A percentile compares a stretch with the other conserved stretches of the same genome.
Conservation (phyloP, 1,139 yeast species). For the Tardiomyces depauwii region DNA sequence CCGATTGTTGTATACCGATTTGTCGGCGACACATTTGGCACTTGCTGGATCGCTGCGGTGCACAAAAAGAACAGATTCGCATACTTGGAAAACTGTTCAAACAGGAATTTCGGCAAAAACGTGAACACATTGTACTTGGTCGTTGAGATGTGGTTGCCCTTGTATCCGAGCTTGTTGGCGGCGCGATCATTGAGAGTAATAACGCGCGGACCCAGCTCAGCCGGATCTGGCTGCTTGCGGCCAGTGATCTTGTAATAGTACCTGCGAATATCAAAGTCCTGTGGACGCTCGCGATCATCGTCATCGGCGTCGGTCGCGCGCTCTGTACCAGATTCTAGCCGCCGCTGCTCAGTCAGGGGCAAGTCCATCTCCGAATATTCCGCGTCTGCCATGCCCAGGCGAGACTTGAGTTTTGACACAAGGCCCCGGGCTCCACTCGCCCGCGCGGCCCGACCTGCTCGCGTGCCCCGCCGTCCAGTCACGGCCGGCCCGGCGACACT, state of each 20-base stretch:
- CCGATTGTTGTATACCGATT: constrained; percentile 93
- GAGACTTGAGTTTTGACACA: constrained; percentile 14
- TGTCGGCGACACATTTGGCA: constrained; percentile 93
- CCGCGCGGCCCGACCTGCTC: no score
- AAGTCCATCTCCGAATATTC: constrained; percentile 25
- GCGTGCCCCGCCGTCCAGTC: no score
- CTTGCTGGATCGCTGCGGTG: constrained; percentile 93
- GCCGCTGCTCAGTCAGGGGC: constrained; percentile 19
- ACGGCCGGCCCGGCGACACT: no score
- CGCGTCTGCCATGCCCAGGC: constrained; percentile 17
- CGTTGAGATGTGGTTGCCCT: constrained; percentile 84
- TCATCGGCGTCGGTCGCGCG: background rate
- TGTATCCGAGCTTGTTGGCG: constrained; percentile 48
- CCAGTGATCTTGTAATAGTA: constrained; percentile 38
- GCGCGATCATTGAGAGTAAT: constrained; percentile 52
- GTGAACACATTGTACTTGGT: constrained; percentile 95
- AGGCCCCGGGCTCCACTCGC: no score
- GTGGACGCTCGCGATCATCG: constrained; percentile 4
- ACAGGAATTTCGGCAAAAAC: constrained; percentile 84
- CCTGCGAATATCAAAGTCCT: constrained; percentile 48
- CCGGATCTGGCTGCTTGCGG: constrained; percentile 23
- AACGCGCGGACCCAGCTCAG: constrained; percentile 47
- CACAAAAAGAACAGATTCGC: constrained; percentile 90
- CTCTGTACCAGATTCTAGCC: background rate
- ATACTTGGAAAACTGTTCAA: constrained; percentile 94